Conservation (phyloP, 495 filamentous ascomycete species). For the Aspergillus egyptiacus region DNA sequence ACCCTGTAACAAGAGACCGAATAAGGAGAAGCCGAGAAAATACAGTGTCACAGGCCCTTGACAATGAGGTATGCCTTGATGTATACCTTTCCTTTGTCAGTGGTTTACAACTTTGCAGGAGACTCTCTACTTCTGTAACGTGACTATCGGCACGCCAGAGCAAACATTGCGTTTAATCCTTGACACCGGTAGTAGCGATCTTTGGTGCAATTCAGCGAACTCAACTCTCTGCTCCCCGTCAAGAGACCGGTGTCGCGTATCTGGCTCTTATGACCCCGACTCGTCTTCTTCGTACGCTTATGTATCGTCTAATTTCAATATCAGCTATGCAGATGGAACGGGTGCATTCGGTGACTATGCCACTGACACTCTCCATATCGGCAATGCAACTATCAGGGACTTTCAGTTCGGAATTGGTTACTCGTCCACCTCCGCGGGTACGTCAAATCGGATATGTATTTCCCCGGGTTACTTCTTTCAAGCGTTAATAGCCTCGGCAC, state of each 20-base stretch:
- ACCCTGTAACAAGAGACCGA: constrained; percentile 32
- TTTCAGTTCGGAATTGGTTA: constrained; percentile 90
- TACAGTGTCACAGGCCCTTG: constrained; percentile 30
- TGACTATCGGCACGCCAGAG: constrained; percentile 64
- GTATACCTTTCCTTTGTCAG: not conserved
- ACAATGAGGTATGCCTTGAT: constrained; percentile 38
- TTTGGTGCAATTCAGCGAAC: constrained; percentile 72
- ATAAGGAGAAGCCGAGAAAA: constrained; percentile 31
- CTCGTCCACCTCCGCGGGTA: constrained; percentile 52
- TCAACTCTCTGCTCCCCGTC: constrained; percentile 53
- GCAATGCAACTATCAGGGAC: constrained; percentile 49
- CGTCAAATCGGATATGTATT: constrained; percentile 6
- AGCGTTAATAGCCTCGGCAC: constrained; percentile 3
- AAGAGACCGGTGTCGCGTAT: constrained; percentile 44
- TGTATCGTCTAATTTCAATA: constrained; percentile 76
- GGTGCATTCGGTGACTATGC: constrained; percentile 79
- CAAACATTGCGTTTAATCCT: constrained; percentile 61
- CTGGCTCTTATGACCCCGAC: constrained; percentile 68
- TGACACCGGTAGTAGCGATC: constrained; percentile 83
- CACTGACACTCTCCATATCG: constrained; percentile 69
- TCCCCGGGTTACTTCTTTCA: not conserved
- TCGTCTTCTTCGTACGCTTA: constrained; percentile 75
- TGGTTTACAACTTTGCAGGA: constrained; percentile 19
- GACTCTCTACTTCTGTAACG: constrained; percentile 64
- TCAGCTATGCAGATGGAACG: constrained; percentile 84